phyloP scores from a whole-genome alignment of 495 filamentous ascomycete genomes.

The Penicillium bialowiezense region DNA sequence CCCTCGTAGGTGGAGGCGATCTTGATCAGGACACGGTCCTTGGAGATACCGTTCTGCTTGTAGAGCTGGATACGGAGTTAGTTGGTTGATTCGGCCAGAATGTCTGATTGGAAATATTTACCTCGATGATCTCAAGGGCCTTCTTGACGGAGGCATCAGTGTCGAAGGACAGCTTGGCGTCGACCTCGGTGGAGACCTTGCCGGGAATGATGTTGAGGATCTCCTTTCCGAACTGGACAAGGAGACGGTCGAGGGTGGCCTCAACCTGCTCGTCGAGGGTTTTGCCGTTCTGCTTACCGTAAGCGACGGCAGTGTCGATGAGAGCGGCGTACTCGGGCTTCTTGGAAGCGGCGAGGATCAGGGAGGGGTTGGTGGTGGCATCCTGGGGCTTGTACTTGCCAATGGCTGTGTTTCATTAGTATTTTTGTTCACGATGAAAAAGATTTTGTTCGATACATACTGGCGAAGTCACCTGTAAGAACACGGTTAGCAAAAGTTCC shows the following conservation, averaged over 20 bases:
- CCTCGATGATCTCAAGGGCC: constrained; percentile 95
- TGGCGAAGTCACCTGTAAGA: constrained; percentile 69
- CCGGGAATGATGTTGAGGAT: constrained; percentile 96
- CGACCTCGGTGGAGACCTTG: constrained; percentile 98
- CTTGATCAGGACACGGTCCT: constrained; percentile 77
- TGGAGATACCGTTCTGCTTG: constrained; percentile 83
- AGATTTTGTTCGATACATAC: constrained; percentile 44
- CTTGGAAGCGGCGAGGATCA: constrained; percentile 97
- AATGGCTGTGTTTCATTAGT: constrained; percentile 63
- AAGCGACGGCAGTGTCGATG: constrained; percentile 80
- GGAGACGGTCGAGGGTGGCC: constrained; percentile 81
- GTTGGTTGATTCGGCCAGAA: not conserved
- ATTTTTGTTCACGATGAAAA: not conserved
- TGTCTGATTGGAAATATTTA: constrained; percentile 39
- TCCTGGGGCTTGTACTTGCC: constrained; percentile 99
- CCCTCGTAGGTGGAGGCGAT: constrained; percentile 75
- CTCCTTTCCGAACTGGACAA: constrained; percentile 97
- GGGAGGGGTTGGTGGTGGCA: constrained; percentile 97
- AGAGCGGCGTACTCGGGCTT: constrained; percentile 94
- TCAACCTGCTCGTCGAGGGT: constrained; percentile 74
- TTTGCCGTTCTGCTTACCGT: constrained; percentile 73
- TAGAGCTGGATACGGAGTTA: constrained; percentile 63
- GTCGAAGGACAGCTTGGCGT: constrained; percentile 95
- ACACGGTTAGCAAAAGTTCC: constrained; percentile 18
- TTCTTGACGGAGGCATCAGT: constrained; percentile 89